Evolutionary conservation across 805 yeast species (phyloP), one percentile per base, ranked within the genome.

Genomic region (Metschnikowia amazonensis): DNA sequence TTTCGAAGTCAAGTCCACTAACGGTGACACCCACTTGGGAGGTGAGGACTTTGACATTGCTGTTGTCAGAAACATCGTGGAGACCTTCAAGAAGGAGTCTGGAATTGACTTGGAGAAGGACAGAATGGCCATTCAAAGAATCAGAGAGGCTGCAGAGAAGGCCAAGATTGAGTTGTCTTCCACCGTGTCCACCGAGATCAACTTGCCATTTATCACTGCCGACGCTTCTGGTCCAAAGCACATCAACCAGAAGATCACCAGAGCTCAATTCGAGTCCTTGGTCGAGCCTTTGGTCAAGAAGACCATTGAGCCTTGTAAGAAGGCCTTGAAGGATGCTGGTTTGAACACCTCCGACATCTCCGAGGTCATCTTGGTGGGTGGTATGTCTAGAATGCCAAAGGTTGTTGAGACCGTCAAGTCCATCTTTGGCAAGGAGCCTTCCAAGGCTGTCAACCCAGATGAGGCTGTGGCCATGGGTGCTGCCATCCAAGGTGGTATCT

Each of bases 391-490:
- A 70, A 86, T 86, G 95, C 95, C 95, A 60, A 86, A 85, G 80
- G 90, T 86, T 57, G 69, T 82, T 49, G 84, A 79, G 60, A 81
- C 86, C 52, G 95, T 87, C 60, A 82, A 81, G 72, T 64, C 77
- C 44, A 77, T 86, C 60, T 89, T 89, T 72, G 84, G 83, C 63
- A 84, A 78, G 69, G 86, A 82, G 58, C 95, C 96, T 58, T 85
- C 87, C 63, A 89, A 86, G 75, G 82, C 92, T 44, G 96, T 89
- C 60, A 89, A 89, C 81, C 97, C 97, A 41, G 95, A 86, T 64
- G 95, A 86, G 76, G 95, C 95, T 39, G 95, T 86, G 50, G 94
- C 95, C 57, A 82, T 89, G 71, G 97, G 97, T 74, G 97, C 97
- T 54, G 97, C 97, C 48, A 90, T 89, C 60, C 97, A 89, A 76